Evolutionary conservation across 1,284 basidiomycete species (phyloP).

Genomic region (Malassezia sp.): DNA sequence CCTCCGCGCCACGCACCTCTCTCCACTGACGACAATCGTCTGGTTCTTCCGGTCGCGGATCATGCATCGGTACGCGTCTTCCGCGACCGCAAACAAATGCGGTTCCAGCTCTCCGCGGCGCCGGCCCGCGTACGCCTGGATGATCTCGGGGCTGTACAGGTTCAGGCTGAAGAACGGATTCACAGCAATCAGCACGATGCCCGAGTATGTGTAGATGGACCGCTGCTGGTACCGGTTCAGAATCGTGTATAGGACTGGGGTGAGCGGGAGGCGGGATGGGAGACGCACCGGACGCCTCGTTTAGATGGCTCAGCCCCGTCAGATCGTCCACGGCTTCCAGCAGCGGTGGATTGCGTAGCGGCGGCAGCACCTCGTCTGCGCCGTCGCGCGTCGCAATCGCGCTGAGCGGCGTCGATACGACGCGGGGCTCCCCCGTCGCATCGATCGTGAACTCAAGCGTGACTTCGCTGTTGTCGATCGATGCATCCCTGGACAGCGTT

Average conservation of each 20-base stretch:
- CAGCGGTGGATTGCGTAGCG: conserved; percentile 87
- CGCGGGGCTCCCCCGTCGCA: conserved; percentile 29
- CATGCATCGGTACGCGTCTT: conserved; percentile 98
- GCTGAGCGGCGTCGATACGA: conserved; percentile 29
- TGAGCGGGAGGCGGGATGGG: not conserved
- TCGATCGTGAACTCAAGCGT: conserved; percentile 35
- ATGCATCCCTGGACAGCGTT: conserved; percentile 56
- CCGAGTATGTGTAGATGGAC: conserved; percentile 96
- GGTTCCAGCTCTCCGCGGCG: conserved; percentile 90
- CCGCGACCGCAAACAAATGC: conserved; percentile 95
- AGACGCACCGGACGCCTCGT: conserved; percentile 79
- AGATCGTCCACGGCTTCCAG: conserved; percentile 95
- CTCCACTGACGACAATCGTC: conserved; percentile 97
- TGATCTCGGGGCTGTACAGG: conserved; percentile 77
- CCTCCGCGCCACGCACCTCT: too few relatives aligned
- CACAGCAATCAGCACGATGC: conserved; percentile 91
- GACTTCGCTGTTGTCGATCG: conserved; percentile 22
- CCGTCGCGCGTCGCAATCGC: conserved; percentile 27
- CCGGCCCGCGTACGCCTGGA: conserved; percentile 88
- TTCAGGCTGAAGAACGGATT: conserved; percentile 80
- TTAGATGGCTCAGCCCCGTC: conserved; percentile 91
- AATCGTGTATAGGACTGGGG: conserved; percentile 82
- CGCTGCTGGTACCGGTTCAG: conserved; percentile 91
- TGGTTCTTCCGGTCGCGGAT: conserved; percentile 85
- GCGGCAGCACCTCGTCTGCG: conserved; percentile 56